phyloP scores from a whole-genome alignment of 208 protist species.

The Leishmania arabica region DNA sequence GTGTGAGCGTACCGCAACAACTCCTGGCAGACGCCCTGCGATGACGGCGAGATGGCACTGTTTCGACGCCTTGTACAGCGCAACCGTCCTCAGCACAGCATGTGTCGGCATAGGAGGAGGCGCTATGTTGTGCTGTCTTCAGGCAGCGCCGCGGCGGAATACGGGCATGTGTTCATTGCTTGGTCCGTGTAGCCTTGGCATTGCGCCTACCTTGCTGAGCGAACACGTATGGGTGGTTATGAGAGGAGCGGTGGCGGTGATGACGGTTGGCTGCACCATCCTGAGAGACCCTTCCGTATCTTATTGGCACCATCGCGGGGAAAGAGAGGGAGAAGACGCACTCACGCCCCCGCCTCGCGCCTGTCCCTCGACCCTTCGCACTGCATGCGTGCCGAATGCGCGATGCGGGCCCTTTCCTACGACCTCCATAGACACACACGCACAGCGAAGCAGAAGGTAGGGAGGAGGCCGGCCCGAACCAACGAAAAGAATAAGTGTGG shows the following conservation, averaged over 20 bases:
- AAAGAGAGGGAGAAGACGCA: neutral
- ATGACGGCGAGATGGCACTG: neutral
- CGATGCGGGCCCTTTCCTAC: neutral
- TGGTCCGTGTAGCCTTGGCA: neutral
- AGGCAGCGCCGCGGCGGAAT: neutral
- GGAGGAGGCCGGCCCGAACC: neutral
- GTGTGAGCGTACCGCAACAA: neutral
- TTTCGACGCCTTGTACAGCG: neutral
- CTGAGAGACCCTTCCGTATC: neutral
- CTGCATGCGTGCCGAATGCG: neutral
- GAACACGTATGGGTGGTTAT: too few relatives aligned
- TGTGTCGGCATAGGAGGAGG: neutral
- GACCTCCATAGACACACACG: neutral
- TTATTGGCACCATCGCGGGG: neutral
- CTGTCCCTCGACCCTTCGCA: neutral
- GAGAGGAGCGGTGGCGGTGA: neutral
- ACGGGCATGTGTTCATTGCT: neutral
- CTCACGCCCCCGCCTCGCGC: neutral
- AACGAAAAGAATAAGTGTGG: neutral
- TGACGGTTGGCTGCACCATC: neutral
- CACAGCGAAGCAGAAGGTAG: neutral
- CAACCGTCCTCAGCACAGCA: neutral
- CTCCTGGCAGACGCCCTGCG: neutral
- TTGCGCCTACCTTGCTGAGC: neutral
- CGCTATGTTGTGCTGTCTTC: neutral